Percentiles rank a stretch among this genome's conserved stretches.
phyloP scores from a whole-genome alignment of 2,329 filamentous ascomycete species.

The Cryoendolithus antarcticus region DNA sequence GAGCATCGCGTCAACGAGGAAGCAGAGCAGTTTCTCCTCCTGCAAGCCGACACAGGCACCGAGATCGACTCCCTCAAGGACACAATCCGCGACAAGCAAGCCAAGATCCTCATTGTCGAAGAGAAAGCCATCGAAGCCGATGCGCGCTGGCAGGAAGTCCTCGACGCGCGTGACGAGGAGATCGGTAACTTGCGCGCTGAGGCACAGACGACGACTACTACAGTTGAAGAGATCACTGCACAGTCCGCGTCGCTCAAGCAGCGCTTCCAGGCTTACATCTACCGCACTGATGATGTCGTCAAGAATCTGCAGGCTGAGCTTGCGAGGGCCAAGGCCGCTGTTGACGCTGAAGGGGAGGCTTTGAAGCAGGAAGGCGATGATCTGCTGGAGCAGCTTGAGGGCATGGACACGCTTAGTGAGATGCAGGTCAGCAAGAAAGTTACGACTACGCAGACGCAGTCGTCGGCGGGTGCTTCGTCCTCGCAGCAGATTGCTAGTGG shows the following conservation, averaged over 20 bases:
- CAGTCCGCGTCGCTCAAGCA: constrained; percentile 16
- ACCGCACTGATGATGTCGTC: constrained; percentile 23
- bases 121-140: constrained; percentile 25
- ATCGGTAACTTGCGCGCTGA: constrained; percentile 23
- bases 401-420: constrained; percentile 12
- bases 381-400: constrained; percentile 14
- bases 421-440: constrained; percentile 9
- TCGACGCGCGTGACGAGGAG: constrained; percentile 26
- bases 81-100: constrained; percentile 21
- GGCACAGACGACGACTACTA: constrained; percentile 11
- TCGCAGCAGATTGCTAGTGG: constrained; percentile 1
- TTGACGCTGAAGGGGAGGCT: constrained; percentile 14
- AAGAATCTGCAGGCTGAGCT: constrained; percentile 20
- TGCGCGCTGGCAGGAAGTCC: constrained; percentile 27
- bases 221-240: constrained; percentile 12
- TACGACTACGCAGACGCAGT: neutral
- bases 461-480: neutral
- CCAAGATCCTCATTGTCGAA: constrained; percentile 21
- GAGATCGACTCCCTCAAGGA: constrained; percentile 20
- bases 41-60: constrained; percentile 21
- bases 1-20: constrained; percentile 25
- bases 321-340: constrained; percentile 12
- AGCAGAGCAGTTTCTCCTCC: constrained; percentile 22
- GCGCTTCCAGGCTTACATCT: constrained; percentile 23
- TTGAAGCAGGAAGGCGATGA: constrained; percentile 7